These are phyloP conservation scores for Fusarium xylarioides DNA, from an alignment of 2,329 filamentous ascomycete genomes.

Conservation along the genomic window DNA sequence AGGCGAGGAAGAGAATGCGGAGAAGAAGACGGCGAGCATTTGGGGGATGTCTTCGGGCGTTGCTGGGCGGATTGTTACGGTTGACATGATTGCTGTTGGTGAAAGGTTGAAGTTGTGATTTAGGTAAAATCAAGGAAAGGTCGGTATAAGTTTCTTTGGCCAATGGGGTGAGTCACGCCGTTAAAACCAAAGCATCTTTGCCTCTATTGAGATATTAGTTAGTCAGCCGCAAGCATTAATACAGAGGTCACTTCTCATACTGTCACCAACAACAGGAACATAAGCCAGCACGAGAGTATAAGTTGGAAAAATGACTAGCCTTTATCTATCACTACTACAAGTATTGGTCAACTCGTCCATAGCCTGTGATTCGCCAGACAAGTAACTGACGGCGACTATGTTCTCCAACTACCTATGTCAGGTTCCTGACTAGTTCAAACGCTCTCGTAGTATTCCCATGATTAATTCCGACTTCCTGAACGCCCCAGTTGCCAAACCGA, in stretches of 20 bases:
- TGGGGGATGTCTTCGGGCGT: conserved; percentile 45
- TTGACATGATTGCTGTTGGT: conserved; percentile 13
- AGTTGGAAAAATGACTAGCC: not conserved
- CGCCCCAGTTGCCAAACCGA: conserved; percentile 8
- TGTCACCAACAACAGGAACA: not conserved
- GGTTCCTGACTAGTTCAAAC: not conserved
- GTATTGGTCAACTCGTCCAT: not conserved
- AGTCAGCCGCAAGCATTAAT: not conserved
- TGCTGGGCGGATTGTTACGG: conserved; percentile 49
- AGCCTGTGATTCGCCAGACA: conserved; percentile 10
- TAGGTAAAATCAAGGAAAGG: not conserved
- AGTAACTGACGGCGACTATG: not conserved
- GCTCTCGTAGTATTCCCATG: conserved; percentile 8
- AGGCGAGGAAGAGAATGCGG: conserved; percentile 44
- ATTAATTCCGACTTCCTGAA: conserved; percentile 14
- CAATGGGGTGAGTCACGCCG: conserved; percentile 20
- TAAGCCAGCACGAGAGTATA: not conserved
- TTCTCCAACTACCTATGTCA: not conserved
- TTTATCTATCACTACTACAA: not conserved
- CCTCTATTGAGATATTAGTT: not conserved
- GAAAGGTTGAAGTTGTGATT: not conserved
- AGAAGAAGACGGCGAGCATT: conserved; percentile 44
- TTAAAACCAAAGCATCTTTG: not conserved
- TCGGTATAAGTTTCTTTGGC: not conserved
- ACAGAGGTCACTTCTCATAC: not conserved